phyloP scores from a whole-genome alignment of 176 grass and related monocot species.

The Ananas comosus region DNA sequence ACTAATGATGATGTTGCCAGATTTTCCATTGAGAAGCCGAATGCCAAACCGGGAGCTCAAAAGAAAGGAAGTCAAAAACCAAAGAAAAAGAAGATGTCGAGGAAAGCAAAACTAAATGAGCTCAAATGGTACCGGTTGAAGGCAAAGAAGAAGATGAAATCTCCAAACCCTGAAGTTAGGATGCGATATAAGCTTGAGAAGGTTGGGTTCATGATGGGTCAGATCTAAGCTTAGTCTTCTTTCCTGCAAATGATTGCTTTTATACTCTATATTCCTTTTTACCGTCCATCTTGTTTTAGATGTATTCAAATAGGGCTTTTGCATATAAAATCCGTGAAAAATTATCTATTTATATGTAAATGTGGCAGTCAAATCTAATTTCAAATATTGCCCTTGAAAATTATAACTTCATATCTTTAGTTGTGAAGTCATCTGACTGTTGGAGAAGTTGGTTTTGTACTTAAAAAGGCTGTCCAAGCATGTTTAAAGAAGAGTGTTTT shows the following conservation, averaged over 20 bases:
- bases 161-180: slow-evolving; percentile 69
- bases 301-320: neutral
- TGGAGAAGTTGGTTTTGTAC: too few relatives aligned
- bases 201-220: slow-evolving; percentile 5
- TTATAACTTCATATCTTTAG: too few relatives aligned
- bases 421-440: too few relatives aligned
- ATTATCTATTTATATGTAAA: too few relatives aligned
- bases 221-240: neutral
- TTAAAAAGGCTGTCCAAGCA: slow-evolving; percentile 4
- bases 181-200: slow-evolving; percentile 69
- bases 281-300: neutral
- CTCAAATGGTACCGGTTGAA: slow-evolving; percentile 71
- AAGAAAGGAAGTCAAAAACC: slow-evolving; percentile 1
- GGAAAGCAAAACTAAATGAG: slow-evolving; percentile 66
- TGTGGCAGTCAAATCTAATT: too few relatives aligned
- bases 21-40: slow-evolving; percentile 21
- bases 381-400: too few relatives aligned
- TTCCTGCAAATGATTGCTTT: neutral
- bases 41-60: neutral
- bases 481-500: too few relatives aligned
- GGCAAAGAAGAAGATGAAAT: slow-evolving; percentile 79
- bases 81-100: slow-evolving; percentile 53
- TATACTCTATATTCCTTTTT: neutral
- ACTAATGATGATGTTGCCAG: slow-evolving; percentile 36
- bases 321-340: too few relatives aligned